Evolutionary conservation across 2,329 filamentous ascomycete species (phyloP).

Genomic region (Tolypocladium tundrense): DNA sequence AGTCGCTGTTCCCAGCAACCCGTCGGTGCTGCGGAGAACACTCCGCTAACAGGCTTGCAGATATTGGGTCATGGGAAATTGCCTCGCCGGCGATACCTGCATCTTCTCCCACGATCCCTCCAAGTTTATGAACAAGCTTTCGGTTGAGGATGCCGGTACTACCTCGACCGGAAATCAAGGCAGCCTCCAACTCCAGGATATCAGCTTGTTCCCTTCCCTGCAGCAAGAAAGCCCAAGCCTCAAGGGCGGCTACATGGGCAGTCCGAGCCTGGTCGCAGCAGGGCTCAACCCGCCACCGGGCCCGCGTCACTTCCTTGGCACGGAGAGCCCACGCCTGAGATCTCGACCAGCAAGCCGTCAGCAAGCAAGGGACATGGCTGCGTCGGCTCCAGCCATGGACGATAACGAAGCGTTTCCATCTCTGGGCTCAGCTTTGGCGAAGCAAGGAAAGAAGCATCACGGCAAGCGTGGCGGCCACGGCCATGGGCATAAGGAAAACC

Average conservation of each 20-base stretch:
- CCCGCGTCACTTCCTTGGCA: conserved; percentile 51
- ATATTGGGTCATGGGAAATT: conserved; percentile 95
- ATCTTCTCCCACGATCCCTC: conserved; percentile 96
- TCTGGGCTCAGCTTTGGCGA: conserved; percentile 64
- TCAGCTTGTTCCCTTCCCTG: conserved; percentile 75
- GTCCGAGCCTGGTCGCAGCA: conserved; percentile 39
- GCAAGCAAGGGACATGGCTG: conserved; percentile 47
- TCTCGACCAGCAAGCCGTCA: conserved; percentile 80
- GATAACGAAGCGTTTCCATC: conserved; percentile 94
- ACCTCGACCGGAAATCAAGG: conserved; percentile 53
- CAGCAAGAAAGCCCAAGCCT: conserved; percentile 50
- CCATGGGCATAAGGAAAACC: conserved; percentile 57
- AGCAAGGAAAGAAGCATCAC: conserved; percentile 82
- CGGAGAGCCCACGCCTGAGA: conserved; percentile 57
- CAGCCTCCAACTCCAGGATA: conserved; percentile 71
- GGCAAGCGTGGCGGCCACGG: conserved; percentile 82
- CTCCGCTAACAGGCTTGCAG: conserved; percentile 28
- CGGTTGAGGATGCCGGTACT: conserved; percentile 57
- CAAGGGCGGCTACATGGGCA: conserved; percentile 40
- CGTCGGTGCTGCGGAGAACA: neutral
- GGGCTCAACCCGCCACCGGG: conserved; percentile 59
- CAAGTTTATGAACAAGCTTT: conserved; percentile 72
- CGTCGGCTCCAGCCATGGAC: conserved; percentile 68
- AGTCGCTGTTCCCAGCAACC: conserved; percentile 29
- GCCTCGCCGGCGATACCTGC: conserved; percentile 84